These are phyloP conservation scores for Tulasnella sp. DNA, from an alignment of 768 basidiomycete genomes.

Conservation along the genomic window DNA sequence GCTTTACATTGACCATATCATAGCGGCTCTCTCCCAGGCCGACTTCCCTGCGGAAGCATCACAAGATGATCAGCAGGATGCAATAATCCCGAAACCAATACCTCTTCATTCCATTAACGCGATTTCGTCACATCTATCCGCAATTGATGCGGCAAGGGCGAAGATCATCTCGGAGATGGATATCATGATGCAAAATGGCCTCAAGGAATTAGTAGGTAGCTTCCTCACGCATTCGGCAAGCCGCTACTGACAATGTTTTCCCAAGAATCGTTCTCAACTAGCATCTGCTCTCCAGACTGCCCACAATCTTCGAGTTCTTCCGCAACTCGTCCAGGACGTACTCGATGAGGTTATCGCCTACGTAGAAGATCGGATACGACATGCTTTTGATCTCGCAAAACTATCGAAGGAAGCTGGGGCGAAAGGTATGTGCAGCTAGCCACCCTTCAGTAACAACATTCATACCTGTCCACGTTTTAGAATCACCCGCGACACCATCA, in stretches of 20 bases:
- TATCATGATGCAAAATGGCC: slow-evolving; percentile 68
- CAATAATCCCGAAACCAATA: slow-evolving; percentile 24
- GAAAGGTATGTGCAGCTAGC: slow-evolving; percentile 43
- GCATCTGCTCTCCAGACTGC: slow-evolving; percentile 94
- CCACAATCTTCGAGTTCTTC: slow-evolving; percentile 77
- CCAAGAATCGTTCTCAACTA: slow-evolving; percentile 75
- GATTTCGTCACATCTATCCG: slow-evolving; percentile 53
- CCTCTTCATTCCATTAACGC: slow-evolving; percentile 63
- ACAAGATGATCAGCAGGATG: background rate
- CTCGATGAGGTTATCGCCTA: slow-evolving; percentile 68
- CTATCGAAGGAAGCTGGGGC: slow-evolving; percentile 69
- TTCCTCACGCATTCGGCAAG: background rate
- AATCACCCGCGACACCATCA: slow-evolving; percentile 23
- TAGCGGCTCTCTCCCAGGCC: background rate
- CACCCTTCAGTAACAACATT: background rate
- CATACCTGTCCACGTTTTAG: slow-evolving; percentile 14
- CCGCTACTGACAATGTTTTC: background rate
- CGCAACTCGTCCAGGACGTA: slow-evolving; percentile 67
- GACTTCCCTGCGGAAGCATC: background rate
- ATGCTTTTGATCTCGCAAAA: slow-evolving; percentile 72
- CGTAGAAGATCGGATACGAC: slow-evolving; percentile 66
- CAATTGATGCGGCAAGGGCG: slow-evolving; percentile 55
- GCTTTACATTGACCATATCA: background rate
- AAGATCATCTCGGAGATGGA: slow-evolving; percentile 82
- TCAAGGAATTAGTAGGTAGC: slow-evolving; percentile 55